Evolutionary conservation across 2,329 filamentous ascomycete genomes (phyloP), one percentile per base, ranked within the genome.

Genomic region (Erysiphe neolycopersici): DNA sequence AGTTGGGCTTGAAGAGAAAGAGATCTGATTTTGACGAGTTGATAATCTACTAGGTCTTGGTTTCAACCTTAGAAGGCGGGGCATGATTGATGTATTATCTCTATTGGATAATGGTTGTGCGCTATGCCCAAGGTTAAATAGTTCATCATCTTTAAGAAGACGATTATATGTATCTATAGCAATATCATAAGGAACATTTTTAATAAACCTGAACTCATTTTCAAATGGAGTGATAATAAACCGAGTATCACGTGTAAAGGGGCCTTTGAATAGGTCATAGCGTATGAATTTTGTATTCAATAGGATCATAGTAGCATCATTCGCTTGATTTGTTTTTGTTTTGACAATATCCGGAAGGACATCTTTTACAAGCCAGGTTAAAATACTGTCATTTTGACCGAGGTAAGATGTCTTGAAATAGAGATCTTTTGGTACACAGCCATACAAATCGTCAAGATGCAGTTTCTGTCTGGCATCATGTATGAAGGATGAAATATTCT

Each of bases 181-280:
- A 14, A 75, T 69, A 13, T 64, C 62, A 56, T 84, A 91, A 0
- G 85, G 81, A 4, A 98, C 79, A 51, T 91, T 73, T 43, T 77
- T 74, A 43, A 94, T 66, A 51, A 75, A 83, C 22, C 68, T 66
- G 58, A 94, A 79, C 1, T 69, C 71, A 58, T 78, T 92, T 1
- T 72, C 73, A 57, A 98, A 98, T 0, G 89, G 89, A 9, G 80
- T 91, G 26, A 95, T 68, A 35, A 87, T 76, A 56, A 74, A 95
- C 0, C 79, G 82, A 4, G 76, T 78, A 57, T 98, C 89, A 35
- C 74, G 73, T 0, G 89, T 95, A 55, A 95, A 95, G 0, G 76
- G 65, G 0, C 89, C 89, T 58, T 87, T 74, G 66, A 94, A 92
- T 47, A 98, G 80, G 58, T 98, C 89, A 59, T 95, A 98, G 38